These are phyloP conservation scores for Kazachstania psychrophila DNA, from an alignment of 805 yeast species.

Conservation along the genomic window DNA sequence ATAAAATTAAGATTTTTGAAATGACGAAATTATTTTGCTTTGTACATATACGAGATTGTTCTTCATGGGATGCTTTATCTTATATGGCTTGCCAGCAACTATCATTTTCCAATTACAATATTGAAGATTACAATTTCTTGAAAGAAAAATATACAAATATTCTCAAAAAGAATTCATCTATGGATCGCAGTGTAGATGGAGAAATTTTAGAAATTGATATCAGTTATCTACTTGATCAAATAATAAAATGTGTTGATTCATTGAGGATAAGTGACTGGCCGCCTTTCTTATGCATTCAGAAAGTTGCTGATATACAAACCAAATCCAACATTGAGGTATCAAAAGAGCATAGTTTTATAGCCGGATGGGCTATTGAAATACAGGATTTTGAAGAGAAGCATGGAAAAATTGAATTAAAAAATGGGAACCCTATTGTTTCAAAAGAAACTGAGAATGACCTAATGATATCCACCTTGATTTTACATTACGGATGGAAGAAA, in stretches of 20 bases:
- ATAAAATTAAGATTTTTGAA: constrained; percentile 8
- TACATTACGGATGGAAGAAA: constrained; percentile 2
- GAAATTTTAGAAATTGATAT: no score
- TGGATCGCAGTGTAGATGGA: no score
- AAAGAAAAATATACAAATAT: neutral
- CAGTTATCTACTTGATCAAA: no score
- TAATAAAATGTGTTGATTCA: constrained; percentile 16
- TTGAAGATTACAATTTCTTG: constrained; percentile 6
- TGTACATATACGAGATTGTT: constrained; percentile 23
- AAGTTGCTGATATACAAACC: constrained; percentile 1
- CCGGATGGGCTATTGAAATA: constrained; percentile 10
- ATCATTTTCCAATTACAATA: constrained; percentile 4
- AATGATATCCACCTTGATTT: neutral
- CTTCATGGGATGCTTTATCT: constrained; percentile 29
- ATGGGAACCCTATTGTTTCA: constrained; percentile 10
- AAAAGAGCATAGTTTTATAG: neutral
- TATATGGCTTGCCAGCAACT: constrained; percentile 14
- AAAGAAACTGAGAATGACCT: constrained; percentile 5
- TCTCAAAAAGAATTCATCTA: no score
- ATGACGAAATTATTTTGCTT: constrained; percentile 22
- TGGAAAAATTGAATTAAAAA: constrained; percentile 5
- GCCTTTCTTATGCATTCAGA: constrained; percentile 19
- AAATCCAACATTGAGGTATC: neutral
- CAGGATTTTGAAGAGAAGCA: constrained; percentile 11
- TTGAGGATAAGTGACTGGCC: constrained; percentile 18